Evolutionary conservation across 345 rosid genomes (phyloP), one percentile per base, ranked within the genome.

Genomic region (Brassica juncea): DNA sequence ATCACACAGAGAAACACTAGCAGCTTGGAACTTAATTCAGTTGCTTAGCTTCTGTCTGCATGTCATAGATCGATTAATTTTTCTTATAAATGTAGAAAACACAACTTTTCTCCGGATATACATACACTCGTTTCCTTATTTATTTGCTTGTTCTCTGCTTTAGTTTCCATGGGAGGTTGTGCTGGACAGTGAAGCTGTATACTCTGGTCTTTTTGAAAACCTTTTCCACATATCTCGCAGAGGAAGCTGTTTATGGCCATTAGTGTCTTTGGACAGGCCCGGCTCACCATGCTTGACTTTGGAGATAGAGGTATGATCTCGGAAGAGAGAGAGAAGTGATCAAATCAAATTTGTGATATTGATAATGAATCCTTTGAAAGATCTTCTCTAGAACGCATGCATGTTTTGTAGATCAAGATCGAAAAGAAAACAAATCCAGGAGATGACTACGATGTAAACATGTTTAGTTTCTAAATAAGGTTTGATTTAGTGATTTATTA

Each of bases 161-260:
- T 47, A 94, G 89, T 84, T 94, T 94, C 99, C 99, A 94, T 21
- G 99, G 99, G 39, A 94, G 91, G 84, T 94, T 94, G 81, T 94
- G 99, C 99, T 12, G 98, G 82, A 35, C 98, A 77, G 65, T 94
- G 99, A 28, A 94, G 97, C 23, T 94, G 99, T 52, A 94, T 88
- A 79, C 91, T 94, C 65, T 94, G 99, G 80, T 94, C 97, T 81
- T 98, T 91, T 80, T 90, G 98, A 66, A 94, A 94, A 6, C 99
- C 98, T 80, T 92, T 94, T 7, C 97, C 97, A 21, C 98, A 94
- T 80, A 94, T 91, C 73, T 94, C 97, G 58, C 98, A 91, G 52
- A 92, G 80, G 86, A 94, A 94, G 63, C 97, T 88, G 85, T 92
- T 92, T 69, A 96, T 92, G 15, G 99, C 91, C 97, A 92, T 94